Evolutionary conservation across 306 rosid genomes (phyloP), one percentile per base, ranked within the genome.

Genomic region (Lupinus albus): DNA sequence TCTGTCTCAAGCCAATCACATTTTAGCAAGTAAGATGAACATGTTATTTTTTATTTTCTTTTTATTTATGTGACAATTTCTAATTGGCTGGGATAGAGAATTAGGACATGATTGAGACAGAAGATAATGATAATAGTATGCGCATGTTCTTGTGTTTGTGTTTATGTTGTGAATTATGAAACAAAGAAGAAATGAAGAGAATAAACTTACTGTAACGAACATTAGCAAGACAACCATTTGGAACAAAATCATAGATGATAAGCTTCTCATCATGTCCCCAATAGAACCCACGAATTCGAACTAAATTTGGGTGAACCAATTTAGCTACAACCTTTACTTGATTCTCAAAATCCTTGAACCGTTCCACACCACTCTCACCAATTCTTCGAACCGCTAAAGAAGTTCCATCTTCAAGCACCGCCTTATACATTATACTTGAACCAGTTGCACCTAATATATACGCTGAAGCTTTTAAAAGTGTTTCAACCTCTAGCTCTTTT

Each of bases 401-500:
- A 0, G 80, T 75, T 0, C 99, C 99, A n/a, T 93, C 97, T 62
- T 93, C 97, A 0, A 93, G 86, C 32, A 93, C 97, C 0, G 99
- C 99, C 64, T 93, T 93, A 71, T 93, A 93, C 92, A 88, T 85
- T 68, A 93, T 93, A 77, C 99, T 93, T 4, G 99, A 90, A 36
- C 99, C 96, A 0, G 97, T 93, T 1, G 97, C 99, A 0, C 97
- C 99, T 20, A 93, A 59, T 39, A 90, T 93, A 15, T 86, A 93
- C 0, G 97, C 99, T 0, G 99, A 93, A 1, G 99, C 97, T 28
- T 84, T 93, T 0, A 93, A 72, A 8, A 93, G 84, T 0, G 99
- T 85, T 75, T 93, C 99, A 0, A 88, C 50, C 33, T 93, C 99
- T 6, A 93, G 81, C 72, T 85, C 84, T 71, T 80, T 87, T 18